Evolutionary conservation across 2,329 filamentous ascomycete species (phyloP).

Genomic region (Didymella arachidicola): DNA sequence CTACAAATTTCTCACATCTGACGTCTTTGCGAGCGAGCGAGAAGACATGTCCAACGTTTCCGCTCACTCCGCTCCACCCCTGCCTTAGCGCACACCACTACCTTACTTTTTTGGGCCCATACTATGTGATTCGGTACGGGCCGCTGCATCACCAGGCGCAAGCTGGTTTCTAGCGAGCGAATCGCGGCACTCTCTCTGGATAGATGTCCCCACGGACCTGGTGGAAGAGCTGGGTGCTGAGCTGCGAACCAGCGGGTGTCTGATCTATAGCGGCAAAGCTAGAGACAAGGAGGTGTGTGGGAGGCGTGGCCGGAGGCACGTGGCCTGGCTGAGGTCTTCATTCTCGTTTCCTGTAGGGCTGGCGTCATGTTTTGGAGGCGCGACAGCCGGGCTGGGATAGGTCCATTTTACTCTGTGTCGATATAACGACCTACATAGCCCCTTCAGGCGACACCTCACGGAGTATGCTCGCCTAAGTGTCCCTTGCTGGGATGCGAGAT

Average conservation of each 20-base stretch:
- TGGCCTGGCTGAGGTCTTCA: not conserved
- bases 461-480: slow-evolving; percentile 4
- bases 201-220: not conserved
- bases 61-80: slow-evolving; percentile 38
- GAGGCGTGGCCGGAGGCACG: not conserved
- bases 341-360: slow-evolving; percentile 4
- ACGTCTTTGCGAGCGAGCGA: not conserved
- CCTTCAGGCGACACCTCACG: not conserved
- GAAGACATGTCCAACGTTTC: slow-evolving; percentile 24
- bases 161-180: slow-evolving; percentile 40
- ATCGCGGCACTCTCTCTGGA: slow-evolving; percentile 27
- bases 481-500: slow-evolving; percentile 7
- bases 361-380: not conserved
- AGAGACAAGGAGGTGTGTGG: not conserved
- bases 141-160: slow-evolving; percentile 45
- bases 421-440: slow-evolving; percentile 35
- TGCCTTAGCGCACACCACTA: slow-evolving; percentile 41
- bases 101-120: slow-evolving; percentile 36
- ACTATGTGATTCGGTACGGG: slow-evolving; percentile 43
- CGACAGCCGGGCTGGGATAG: not conserved
- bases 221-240: not conserved
- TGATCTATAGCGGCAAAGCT: not conserved
- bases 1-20: not conserved
- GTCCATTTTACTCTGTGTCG: slow-evolving; percentile 20
- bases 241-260: slow-evolving; percentile 6